A percentile compares a stretch with the other conserved stretches of the same genome.
Evolutionary conservation across 1,139 yeast genomes (phyloP).

Genomic region (Nakaseomyces nivariensis): DNA sequence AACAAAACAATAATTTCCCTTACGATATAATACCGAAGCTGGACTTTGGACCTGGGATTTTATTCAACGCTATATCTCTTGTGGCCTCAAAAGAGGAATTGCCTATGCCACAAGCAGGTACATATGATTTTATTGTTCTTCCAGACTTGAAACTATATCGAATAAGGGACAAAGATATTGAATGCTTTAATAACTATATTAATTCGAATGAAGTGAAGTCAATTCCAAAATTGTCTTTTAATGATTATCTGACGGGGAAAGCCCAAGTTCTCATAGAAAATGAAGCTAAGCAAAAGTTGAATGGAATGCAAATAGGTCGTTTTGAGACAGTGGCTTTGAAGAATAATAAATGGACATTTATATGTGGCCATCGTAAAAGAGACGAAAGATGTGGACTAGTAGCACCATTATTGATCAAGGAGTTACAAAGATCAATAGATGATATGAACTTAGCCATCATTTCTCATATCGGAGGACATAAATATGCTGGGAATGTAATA

Average conservation of each 20-base stretch:
- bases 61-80: constrained; percentile 1
- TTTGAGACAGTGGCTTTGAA: not conserved
- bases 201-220: constrained; percentile 10
- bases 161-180: constrained; percentile 7
- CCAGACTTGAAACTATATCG: constrained; percentile 19
- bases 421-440: constrained; percentile 2
- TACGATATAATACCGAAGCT: constrained; percentile 1
- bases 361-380: constrained; percentile 23
- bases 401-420: constrained; percentile 11
- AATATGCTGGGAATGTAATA: constrained; percentile 23
- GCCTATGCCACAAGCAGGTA: not conserved
- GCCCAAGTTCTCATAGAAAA: constrained; percentile 7
- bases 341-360: constrained; percentile 12
- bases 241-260: constrained; percentile 13
- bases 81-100: not conserved
- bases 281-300: constrained; percentile 3
- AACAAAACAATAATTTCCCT: not conserved
- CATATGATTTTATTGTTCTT: constrained; percentile 11
- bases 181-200: constrained; percentile 13
- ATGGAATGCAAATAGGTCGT: not conserved
- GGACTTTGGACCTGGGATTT: not conserved
- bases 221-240: constrained; percentile 8
- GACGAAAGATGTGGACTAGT: constrained; percentile 21
- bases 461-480: constrained; percentile 27
- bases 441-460: constrained; percentile 13